These are phyloP conservation scores for Neofusicoccum umdonicola DNA, from an alignment of 2,329 filamentous ascomycete genomes.

Conservation along the genomic window DNA sequence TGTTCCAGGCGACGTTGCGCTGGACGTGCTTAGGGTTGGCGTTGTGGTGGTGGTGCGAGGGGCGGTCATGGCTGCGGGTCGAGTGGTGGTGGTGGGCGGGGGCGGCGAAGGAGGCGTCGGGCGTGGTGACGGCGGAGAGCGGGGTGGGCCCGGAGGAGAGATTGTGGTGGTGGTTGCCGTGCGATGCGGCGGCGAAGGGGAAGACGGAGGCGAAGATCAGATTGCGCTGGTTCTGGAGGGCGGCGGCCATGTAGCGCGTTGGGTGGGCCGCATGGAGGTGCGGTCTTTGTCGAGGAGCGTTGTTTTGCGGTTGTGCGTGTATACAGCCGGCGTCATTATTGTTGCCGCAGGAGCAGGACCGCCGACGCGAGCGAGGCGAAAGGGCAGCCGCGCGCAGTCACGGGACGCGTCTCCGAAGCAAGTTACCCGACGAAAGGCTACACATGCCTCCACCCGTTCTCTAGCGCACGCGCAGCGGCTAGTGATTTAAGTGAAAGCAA, in stretches of 20 bases:
- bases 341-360: neutral
- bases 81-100: constrained; percentile 1
- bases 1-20: constrained; percentile 45
- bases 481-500: too few species aligned
- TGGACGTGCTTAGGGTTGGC: constrained; percentile 23
- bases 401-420: neutral
- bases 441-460: neutral
- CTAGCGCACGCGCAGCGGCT: too few species aligned
- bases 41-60: constrained; percentile 18
- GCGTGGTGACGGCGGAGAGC: neutral
- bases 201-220: constrained; percentile 47
- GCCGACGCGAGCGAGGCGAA: neutral
- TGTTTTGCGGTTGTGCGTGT: neutral
- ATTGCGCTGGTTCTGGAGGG: constrained; percentile 10
- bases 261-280: neutral
- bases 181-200: constrained; percentile 26
- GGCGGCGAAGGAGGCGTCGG: neutral
- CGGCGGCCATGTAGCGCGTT: constrained; percentile 7
- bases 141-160: constrained; percentile 34
- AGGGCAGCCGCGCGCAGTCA: neutral
- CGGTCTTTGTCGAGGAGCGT: neutral
- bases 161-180: neutral
- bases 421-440: neutral
- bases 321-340: neutral
- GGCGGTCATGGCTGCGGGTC: constrained; percentile 34